Conservation (phyloP, 1,284 basidiomycete species). For the Earliella scabrosa region DNA sequence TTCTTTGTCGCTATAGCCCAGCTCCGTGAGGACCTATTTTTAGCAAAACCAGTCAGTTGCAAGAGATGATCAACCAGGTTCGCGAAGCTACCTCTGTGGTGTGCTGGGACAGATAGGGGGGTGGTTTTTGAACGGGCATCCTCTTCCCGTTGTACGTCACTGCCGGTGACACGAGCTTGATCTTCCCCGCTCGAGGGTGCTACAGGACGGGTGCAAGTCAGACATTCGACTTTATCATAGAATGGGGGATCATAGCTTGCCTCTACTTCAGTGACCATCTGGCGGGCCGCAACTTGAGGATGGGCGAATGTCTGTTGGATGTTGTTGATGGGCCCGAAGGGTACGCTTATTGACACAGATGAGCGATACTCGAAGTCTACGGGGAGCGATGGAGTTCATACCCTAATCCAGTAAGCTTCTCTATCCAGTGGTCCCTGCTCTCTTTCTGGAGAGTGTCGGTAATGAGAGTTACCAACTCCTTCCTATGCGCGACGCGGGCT, state of each 20-base stretch:
- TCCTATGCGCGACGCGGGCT: slow-evolving; percentile 78
- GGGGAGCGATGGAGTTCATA: slow-evolving; percentile 35
- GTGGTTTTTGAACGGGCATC: slow-evolving; percentile 75
- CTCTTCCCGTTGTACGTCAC: slow-evolving; percentile 87
- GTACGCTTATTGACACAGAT: slow-evolving; percentile 60
- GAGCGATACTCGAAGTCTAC: too few species aligned
- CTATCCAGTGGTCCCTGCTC: slow-evolving; percentile 74
- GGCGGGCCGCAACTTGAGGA: slow-evolving; percentile 79
- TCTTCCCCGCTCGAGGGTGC: slow-evolving; percentile 62
- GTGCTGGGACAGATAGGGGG: slow-evolving; percentile 87
- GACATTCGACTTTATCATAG: neutral
- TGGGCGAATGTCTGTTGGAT: slow-evolving; percentile 91
- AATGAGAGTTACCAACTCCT: slow-evolving; percentile 75
- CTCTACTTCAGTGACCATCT: slow-evolving; percentile 64
- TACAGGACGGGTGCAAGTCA: slow-evolving; percentile 13
- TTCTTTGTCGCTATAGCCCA: slow-evolving; percentile 65
- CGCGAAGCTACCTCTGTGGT: slow-evolving; percentile 65
- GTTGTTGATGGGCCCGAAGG: slow-evolving; percentile 93
- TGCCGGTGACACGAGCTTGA: slow-evolving; percentile 88
- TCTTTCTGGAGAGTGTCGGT: slow-evolving; percentile 61
- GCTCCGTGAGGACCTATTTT: slow-evolving; percentile 65
- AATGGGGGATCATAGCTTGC: slow-evolving; percentile 38
- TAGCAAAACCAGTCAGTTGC: neutral
- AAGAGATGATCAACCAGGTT: neutral
- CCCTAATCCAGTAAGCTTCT: slow-evolving; percentile 77